Base-by-base conservation (phyloP, 169 alveolate species). In the Cryptosporidium xiaoi region DNA sequence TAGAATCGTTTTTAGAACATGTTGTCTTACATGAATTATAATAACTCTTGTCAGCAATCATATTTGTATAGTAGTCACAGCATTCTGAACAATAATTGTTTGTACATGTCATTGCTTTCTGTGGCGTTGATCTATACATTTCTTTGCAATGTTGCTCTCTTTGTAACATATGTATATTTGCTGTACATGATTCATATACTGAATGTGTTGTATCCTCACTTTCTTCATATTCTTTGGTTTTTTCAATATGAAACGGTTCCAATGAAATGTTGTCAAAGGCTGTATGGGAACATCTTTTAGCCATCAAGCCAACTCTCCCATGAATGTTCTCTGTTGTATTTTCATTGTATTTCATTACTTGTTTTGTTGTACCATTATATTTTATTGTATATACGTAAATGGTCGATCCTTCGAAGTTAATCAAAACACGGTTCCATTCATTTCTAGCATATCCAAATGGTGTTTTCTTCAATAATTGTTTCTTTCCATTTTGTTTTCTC, bases 61-160 rank as follows among this genome's bases (percentile, higher is more conserved):
- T 67, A 64, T 91, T 91, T 5, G 94, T 91, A 51, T 87, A 90
- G 44, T 82, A 91, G 55, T 82, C 65, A 83, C 94, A 91, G 40
- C 94, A 91, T 60, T 87, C 91, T 29, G 92, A 16, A 64, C 94
- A 91, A 85, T 83, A 91, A 77, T 90, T 82, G 40, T 44, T 51
- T 3, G 82, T 53, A 62, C 94, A 91, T 24, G 83, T 64, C 13
- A 34, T 13, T 18, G 68, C 90, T 55, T 82, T 64, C 36, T 60
- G 87, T 24, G 51, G 24, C 12, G 82, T 46, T 20, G 58, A 27
- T 62, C 66, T 68, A 18, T n/a, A 65, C 67, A 83, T 83, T 82
- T 89, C 84, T n/a, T 71, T 77, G 40, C 58, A 65, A 62, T 91
- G 91, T 36, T 82, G 83, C 16, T 91, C 84, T 69, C 93, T 66